Percentiles rank a stretch among this genome's conserved stretches.
Evolutionary conservation across 2,329 filamentous ascomycete species (phyloP).

Genomic region (Nothophaeocryptopus gaeumannii): DNA sequence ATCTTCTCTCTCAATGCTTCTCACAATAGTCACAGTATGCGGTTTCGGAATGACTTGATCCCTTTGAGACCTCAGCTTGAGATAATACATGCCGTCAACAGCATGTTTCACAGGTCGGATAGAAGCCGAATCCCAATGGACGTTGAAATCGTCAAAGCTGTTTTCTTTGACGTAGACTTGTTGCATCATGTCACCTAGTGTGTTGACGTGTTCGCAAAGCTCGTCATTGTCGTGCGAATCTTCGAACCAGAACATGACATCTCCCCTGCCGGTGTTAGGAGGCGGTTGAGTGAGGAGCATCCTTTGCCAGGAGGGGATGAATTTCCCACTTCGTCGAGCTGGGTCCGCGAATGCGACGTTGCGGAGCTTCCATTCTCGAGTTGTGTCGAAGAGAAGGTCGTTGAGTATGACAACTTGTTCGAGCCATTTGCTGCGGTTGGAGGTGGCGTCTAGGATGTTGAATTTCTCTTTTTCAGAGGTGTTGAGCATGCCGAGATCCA

Average conservation of each 20-base stretch:
- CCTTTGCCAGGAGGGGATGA: conserved; percentile 21
- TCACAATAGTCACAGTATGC: not conserved
- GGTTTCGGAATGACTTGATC: not conserved
- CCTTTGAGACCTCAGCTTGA: conserved; percentile 11
- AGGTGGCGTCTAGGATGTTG: conserved; percentile 20
- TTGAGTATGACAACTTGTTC: conserved; percentile 20
- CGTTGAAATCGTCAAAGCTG: conserved; percentile 6
- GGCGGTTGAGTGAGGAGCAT: conserved; percentile 22
- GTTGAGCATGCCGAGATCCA: conserved; percentile 14
- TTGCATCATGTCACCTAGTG: conserved; percentile 19
- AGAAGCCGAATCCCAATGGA: conserved; percentile 13
- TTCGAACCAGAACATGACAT: conserved; percentile 24
- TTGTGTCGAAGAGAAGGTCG: conserved; percentile 21
- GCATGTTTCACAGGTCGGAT: conserved; percentile 19
- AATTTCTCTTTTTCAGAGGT: conserved; percentile 9
- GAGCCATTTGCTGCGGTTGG: conserved; percentile 18
- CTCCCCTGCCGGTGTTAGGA: conserved; percentile 14
- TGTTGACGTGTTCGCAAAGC: conserved; percentile 18
- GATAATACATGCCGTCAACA: conserved; percentile 18
- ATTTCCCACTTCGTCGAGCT: not conserved
- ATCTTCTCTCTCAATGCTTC: not conserved
- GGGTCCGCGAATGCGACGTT: conserved; percentile 13
- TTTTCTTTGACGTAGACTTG: conserved; percentile 18
- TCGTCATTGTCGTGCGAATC: conserved; percentile 18
- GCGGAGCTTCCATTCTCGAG: conserved; percentile 17